Conservation (phyloP, 176 grass and related monocot genomes). For the Pontederia crassipes region DNA sequence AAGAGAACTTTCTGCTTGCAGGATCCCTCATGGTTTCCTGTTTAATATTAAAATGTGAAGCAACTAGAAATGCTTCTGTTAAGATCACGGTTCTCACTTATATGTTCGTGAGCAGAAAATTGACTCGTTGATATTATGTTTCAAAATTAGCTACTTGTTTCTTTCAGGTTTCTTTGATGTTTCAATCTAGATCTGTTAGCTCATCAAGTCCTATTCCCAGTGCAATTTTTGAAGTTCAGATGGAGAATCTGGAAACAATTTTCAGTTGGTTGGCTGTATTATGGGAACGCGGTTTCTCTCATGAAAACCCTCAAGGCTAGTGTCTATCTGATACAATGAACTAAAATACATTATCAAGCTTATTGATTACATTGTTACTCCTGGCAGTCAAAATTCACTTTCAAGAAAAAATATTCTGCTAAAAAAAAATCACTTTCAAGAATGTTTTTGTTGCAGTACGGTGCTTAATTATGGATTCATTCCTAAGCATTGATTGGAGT, state of each 20-base stretch:
- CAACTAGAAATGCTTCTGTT: no score
- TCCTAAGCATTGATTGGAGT: slow-evolving; percentile 67
- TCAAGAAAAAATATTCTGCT: no score
- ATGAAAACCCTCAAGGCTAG: slow-evolving; percentile 89
- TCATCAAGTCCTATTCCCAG: slow-evolving; percentile 17
- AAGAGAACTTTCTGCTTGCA: neutral
- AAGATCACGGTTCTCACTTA: no score
- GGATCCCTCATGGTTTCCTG: neutral
- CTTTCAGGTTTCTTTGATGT: slow-evolving; percentile 56
- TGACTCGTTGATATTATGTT: no score
- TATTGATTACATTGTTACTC: neutral
- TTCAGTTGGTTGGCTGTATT: slow-evolving; percentile 82
- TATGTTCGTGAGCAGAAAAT: no score
- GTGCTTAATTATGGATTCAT: slow-evolving; percentile 83
- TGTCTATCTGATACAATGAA: neutral
- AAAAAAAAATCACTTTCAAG: slow-evolving; percentile 1
- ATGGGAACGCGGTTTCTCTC: slow-evolving; percentile 86
- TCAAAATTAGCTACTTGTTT: neutral
- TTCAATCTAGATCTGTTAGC: slow-evolving; percentile 47
- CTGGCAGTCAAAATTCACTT: slow-evolving; percentile 1
- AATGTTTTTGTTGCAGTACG: slow-evolving; percentile 52
- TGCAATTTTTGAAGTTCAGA: slow-evolving; percentile 49
- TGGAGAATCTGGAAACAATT: slow-evolving; percentile 54
- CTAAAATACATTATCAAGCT: neutral
- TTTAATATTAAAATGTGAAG: no score